Conservation (phyloP, 2,329 filamentous ascomycete genomes). For the Cladophialophora carrionii region DNA sequence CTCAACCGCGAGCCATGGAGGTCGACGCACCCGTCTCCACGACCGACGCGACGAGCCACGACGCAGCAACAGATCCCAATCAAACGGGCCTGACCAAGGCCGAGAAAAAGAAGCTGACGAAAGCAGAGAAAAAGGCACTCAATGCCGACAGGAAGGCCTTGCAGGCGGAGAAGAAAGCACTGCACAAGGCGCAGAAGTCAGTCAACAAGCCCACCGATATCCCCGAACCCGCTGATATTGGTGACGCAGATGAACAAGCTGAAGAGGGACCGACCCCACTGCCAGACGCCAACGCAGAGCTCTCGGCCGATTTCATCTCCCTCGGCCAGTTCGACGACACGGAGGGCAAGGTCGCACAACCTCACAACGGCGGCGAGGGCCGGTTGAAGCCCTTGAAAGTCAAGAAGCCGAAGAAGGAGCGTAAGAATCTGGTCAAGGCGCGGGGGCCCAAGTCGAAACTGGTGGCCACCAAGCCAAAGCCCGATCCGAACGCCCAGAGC, state of each 20-base stretch:
- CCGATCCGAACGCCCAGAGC: constrained; percentile 19
- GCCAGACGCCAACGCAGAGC: constrained; percentile 7
- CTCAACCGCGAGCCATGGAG: not conserved
- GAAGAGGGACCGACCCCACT: not conserved
- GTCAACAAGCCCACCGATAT: constrained; percentile 7
- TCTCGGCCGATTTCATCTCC: constrained; percentile 29
- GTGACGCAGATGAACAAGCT: constrained; percentile 4
- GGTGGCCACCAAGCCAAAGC: constrained; percentile 22
- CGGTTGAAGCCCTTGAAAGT: constrained; percentile 24
- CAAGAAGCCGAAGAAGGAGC: constrained; percentile 30
- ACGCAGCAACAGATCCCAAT: not conserved
- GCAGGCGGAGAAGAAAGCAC: constrained; percentile 11
- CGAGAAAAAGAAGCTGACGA: constrained; percentile 18
- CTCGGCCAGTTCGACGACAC: constrained; percentile 17
- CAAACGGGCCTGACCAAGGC: constrained; percentile 1
- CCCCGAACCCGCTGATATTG: constrained; percentile 1
- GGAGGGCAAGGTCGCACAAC: not conserved
- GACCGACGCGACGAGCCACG: not conserved
- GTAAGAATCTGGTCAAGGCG: constrained; percentile 33
- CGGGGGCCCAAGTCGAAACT: constrained; percentile 29
- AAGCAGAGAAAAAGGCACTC: constrained; percentile 9
- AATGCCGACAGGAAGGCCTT: constrained; percentile 12
- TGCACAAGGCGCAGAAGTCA: constrained; percentile 18
- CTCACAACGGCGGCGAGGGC: not conserved
- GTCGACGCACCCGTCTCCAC: not conserved